These are phyloP conservation scores for Solanum corneliomulleri DNA, from an alignment of 257 asterid species.

Conservation along the genomic window DNA sequence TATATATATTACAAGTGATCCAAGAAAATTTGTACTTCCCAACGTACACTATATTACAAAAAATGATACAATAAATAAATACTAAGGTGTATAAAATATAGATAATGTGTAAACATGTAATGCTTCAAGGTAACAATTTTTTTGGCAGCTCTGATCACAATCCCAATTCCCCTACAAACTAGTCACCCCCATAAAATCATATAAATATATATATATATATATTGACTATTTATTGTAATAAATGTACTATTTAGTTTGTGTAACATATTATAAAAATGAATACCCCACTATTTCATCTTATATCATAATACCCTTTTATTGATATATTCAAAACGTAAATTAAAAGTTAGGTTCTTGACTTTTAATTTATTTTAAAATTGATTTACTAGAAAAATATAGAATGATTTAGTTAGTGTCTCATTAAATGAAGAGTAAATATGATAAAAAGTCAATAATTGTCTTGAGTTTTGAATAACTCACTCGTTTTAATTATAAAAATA, in stretches of 20 bases:
- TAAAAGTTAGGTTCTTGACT: background rate
- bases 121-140: constrained; percentile 13
- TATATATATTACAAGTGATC: constrained; percentile 17
- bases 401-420: background rate
- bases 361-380: too few relatives aligned
- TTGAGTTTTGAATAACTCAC: too few relatives aligned
- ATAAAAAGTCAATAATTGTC: too few relatives aligned
- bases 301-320: too few relatives aligned
- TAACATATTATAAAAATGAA: background rate
- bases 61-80: background rate
- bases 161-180: constrained; percentile 15
- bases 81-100: background rate
- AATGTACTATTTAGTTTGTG: background rate
- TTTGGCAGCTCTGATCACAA: constrained; percentile 19
- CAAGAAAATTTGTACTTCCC: constrained; percentile 30
- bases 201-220: background rate
- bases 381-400: too few relatives aligned
- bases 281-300: background rate
- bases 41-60: constrained; percentile 4
- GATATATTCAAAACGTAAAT: background rate
- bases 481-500: too few relatives aligned
- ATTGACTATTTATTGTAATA: background rate
- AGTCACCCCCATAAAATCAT: background rate
- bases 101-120: background rate
- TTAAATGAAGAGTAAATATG: too few relatives aligned